phyloP scores from a whole-genome alignment of 2,329 filamentous ascomycete species.

The Cordyceps cicadae region DNA sequence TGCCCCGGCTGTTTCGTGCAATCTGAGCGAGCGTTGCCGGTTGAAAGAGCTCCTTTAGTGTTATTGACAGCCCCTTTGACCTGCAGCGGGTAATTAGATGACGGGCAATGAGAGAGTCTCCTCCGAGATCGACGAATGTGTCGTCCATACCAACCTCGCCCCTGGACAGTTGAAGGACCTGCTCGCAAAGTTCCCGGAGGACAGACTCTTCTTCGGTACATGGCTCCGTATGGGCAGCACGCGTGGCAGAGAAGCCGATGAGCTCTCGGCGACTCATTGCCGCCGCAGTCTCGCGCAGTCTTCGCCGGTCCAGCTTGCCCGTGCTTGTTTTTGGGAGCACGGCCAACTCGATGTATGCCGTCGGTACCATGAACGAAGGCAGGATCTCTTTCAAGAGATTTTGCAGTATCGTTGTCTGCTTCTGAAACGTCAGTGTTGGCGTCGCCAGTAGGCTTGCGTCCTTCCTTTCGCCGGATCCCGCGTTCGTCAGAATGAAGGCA shows the following conservation, averaged over 20 bases:
- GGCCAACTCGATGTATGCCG: not conserved
- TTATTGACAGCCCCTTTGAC: not conserved
- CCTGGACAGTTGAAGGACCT: not conserved
- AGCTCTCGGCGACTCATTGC: not conserved
- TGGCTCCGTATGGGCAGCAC: not conserved
- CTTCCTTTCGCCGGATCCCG: not conserved
- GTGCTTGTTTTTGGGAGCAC: not conserved
- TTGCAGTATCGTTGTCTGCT: not conserved
- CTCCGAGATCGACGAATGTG: conserved; percentile 3
- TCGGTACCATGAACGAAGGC: not conserved
- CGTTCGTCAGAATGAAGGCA: not conserved
- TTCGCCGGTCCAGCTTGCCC: conserved; percentile 1
- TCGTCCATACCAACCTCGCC: not conserved
- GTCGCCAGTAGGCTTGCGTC: not conserved
- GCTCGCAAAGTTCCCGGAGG: not conserved
- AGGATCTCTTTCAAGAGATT: not conserved
- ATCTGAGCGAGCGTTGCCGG: not conserved
- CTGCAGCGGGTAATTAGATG: not conserved
- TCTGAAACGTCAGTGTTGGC: not conserved
- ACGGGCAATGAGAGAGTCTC: not conserved
- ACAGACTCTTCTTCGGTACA: not conserved
- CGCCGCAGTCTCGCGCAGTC: not conserved
- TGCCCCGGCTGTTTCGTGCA: not conserved
- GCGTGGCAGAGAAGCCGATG: not conserved
- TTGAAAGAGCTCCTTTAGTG: not conserved